Percentiles rank a stretch among this genome's conserved stretches.
Conservation (phyloP, 1,139 yeast species). For the Saccharomyces pastorianus region DNA sequence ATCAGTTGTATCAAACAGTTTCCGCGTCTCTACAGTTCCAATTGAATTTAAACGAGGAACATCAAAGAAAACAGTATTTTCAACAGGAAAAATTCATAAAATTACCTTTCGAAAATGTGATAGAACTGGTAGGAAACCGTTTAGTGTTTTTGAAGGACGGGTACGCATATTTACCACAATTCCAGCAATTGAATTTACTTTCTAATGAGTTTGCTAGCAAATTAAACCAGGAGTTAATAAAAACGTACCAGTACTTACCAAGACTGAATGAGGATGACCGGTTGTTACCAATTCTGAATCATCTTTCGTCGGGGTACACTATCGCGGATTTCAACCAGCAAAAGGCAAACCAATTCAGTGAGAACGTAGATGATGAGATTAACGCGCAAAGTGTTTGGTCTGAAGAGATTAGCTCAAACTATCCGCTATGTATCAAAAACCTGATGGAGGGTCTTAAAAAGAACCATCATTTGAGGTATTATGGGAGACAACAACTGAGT, state of each 20-base stretch:
- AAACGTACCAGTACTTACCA: constrained; percentile 73
- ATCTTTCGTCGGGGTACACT: constrained; percentile 67
- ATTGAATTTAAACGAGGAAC: constrained; percentile 31
- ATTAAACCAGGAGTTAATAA: constrained; percentile 46
- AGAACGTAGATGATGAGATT: constrained; percentile 38
- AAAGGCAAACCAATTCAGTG: constrained; percentile 29
- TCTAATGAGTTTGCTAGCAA: constrained; percentile 56
- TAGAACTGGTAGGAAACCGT: constrained; percentile 64
- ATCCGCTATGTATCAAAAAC: constrained; percentile 76
- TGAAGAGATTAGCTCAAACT: constrained; percentile 50
- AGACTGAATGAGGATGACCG: constrained; percentile 89
- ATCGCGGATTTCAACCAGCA: constrained; percentile 41
- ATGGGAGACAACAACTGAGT: constrained; percentile 79
- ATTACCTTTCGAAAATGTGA: constrained; percentile 79
- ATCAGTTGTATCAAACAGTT: constrained; percentile 46
- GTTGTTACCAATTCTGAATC: constrained; percentile 70
- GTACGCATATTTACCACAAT: constrained; percentile 75
- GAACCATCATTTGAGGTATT: constrained; percentile 68
- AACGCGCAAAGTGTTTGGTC: constrained; percentile 56
- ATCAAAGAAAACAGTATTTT: constrained; percentile 33
- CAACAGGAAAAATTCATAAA: constrained; percentile 61
- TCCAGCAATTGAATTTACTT: constrained; percentile 64
- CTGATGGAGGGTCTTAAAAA: constrained; percentile 53
- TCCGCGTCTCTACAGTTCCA: constrained; percentile 29
- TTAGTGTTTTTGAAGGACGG: constrained; percentile 62